Evolutionary conservation across 345 rosid genomes (phyloP), one percentile per base, ranked within the genome.

Genomic region (Camelina laxa): DNA sequence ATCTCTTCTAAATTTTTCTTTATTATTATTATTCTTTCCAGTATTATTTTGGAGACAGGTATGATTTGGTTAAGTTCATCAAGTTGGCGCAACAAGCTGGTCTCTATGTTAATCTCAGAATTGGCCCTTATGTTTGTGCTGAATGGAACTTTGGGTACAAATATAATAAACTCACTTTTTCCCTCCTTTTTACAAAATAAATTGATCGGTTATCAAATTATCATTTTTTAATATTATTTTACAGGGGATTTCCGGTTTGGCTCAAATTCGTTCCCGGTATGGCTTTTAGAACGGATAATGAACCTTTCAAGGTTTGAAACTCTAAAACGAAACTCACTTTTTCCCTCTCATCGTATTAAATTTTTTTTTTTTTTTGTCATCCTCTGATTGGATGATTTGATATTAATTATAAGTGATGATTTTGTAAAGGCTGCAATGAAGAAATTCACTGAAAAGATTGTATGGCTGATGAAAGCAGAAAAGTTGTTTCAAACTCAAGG

Each of bases 81-180:
- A 92, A 89, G 87, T 80, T 91, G 80, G 89, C 83, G 19, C 89
- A 96, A 44, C 87, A 90, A 82, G 96, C 96, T 42, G 99, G 99
- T 17, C 97, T 96, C 54, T 87, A 82, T 76, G 89, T 85, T 78
- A 85, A 96, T 87, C 98, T 96, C 81, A 84, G 99, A 68, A 88
- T 95, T 76, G 99, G 99, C 36, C 99, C 99, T 67, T 95, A 84
- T 78, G 80, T 88, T 53, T 95, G 99, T 79, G 99, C 94, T 15
- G 98, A 95, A 77, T 95, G 99, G 99, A 95, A 92, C 62, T 95
- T 86, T 55, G 99, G 99, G 99, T 95, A 83, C 75, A 35, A 33
- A 33, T 33, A 33, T 33, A 33, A 21, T 4, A 60, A 20, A 30
- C 5, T 4, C 49, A 9, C 10, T 22, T 51, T 31, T 5, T 36